Base-by-base conservation (phyloP, 768 basidiomycete species). In the Tulasnella sp. region DNA sequence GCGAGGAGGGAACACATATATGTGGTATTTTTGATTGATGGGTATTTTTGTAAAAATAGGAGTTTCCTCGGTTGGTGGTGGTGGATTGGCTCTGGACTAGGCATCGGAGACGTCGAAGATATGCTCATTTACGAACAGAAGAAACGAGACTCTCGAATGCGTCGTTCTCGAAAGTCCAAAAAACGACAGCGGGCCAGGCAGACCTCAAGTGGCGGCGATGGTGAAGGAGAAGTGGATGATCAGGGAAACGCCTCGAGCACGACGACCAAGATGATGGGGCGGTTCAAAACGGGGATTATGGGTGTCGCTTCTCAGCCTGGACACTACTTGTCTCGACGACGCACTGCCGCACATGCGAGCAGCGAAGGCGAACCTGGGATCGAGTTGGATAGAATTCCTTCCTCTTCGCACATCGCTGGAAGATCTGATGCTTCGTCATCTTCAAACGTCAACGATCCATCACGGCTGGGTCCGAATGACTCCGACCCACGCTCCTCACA, bases 31-130 rank as follows among this genome's bases (percentile, higher is more conserved):
- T 30, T 56, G 41, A 43, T 15, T 21, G 41, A 21, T 4, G 7
- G 5, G 5, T 17, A 4, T 29, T 13, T 8, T 38, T 61, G 8
- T 7, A 26, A 7, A 3, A 13, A 2, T 4, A 60, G 47, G 51
- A 65, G 68, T 34, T 95, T 94, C 72, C 72, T 96, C 21, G 92
- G 89, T 0, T 97, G 91, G 90, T 97, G 93, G 93, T 97, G 93
- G 93, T 97, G 92, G 92, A 91, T 92, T 13, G 93, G 93, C 11
- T 72, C 72, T 50, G 74, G 67, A n/a, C 82, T 86, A 53, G 51
- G 52, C 19, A 62, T 84, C 2, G 77, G 79, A 27, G 85, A 86
- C 64, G 76, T 88, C 51, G 83, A 87, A 65, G 79, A 88, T 58
- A 76, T 81, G 58, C 70, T 85, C 48, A 62, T 68, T 26, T 73